Percentiles rank a stretch among this genome's conserved stretches.
phyloP scores from a whole-genome alignment of 2,329 filamentous ascomycete species.

The Talaromyces rugulosus region DNA sequence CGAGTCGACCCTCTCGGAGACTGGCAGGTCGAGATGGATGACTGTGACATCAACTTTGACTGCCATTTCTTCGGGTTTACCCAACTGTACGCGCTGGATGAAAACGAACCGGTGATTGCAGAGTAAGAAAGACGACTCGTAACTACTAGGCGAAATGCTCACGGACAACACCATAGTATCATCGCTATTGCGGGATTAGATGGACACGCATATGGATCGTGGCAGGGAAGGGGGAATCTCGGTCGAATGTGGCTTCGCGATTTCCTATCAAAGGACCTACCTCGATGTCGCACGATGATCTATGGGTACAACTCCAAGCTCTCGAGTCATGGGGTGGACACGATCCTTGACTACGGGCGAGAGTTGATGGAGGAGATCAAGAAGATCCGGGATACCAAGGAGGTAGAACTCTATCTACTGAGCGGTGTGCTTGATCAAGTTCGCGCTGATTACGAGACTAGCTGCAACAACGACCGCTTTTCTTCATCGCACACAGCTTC shows the following conservation, averaged over 20 bases:
- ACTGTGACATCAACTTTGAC: neutral
- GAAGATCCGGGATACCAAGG: slow-evolving; percentile 18
- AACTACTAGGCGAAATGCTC: too few species aligned
- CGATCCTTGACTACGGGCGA: slow-evolving; percentile 13
- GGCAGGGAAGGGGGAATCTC: slow-evolving; percentile 21
- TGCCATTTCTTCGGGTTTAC: neutral
- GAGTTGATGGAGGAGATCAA: slow-evolving; percentile 17
- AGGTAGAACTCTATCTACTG: too few species aligned
- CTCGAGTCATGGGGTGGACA: slow-evolving; percentile 20
- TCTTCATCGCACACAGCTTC: slow-evolving; percentile 24
- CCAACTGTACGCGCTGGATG: neutral
- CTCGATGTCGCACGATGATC: slow-evolving; percentile 26
- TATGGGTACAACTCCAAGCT: slow-evolving; percentile 35
- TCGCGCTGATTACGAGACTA: too few species aligned
- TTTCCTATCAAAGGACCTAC: slow-evolving; percentile 26
- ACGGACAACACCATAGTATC: neutral
- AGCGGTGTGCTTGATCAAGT: too few species aligned
- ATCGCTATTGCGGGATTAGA: slow-evolving; percentile 12
- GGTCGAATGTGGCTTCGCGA: slow-evolving; percentile 27
- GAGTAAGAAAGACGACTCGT: neutral
- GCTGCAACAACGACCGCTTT: slow-evolving; percentile 20
- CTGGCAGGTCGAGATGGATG: neutral
- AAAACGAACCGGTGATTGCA: neutral
- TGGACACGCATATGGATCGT: slow-evolving; percentile 30
- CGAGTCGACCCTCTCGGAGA: neutral